These are phyloP conservation scores for Cucurbita maxima DNA, from an alignment of 306 rosid genomes.

Conservation along the genomic window DNA sequence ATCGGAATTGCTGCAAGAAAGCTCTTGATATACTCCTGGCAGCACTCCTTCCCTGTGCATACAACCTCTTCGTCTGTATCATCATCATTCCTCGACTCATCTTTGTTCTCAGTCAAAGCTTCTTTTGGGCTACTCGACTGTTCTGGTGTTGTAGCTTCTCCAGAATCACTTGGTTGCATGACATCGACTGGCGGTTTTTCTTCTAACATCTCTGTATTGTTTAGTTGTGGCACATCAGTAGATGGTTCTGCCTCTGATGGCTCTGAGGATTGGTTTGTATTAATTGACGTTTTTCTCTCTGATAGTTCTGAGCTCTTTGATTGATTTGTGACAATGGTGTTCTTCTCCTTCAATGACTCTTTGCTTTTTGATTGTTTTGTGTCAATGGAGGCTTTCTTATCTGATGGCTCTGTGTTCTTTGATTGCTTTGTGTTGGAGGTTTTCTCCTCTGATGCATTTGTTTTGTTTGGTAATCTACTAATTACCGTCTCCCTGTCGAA, in stretches of 20 bases:
- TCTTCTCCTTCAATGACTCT: background rate
- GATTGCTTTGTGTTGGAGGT: background rate
- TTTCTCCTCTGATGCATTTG: background rate
- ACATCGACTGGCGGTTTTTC: background rate
- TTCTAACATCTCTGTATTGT: background rate
- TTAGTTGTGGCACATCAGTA: background rate
- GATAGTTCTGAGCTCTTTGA: background rate
- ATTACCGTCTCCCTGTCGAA: constrained; percentile 16
- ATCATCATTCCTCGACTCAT: background rate
- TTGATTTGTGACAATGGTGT: background rate
- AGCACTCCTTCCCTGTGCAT: constrained; percentile 20
- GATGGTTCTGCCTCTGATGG: background rate
- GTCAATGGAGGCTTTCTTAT: background rate
- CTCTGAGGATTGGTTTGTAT: background rate
- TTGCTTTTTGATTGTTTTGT: background rate
- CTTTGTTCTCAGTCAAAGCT: background rate
- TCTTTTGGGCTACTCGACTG: background rate
- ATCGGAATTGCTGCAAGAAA: constrained; percentile 29
- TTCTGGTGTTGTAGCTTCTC: background rate
- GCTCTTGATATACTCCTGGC: constrained; percentile 23
- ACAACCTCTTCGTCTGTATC: constrained; percentile 14
- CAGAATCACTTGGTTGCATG: background rate
- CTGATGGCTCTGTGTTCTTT: background rate
- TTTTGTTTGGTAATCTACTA: constrained; percentile 5
- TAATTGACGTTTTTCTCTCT: background rate